Evolutionary conservation across 2,329 filamentous ascomycete species (phyloP).

Genomic region (Diaporthe destruens): DNA sequence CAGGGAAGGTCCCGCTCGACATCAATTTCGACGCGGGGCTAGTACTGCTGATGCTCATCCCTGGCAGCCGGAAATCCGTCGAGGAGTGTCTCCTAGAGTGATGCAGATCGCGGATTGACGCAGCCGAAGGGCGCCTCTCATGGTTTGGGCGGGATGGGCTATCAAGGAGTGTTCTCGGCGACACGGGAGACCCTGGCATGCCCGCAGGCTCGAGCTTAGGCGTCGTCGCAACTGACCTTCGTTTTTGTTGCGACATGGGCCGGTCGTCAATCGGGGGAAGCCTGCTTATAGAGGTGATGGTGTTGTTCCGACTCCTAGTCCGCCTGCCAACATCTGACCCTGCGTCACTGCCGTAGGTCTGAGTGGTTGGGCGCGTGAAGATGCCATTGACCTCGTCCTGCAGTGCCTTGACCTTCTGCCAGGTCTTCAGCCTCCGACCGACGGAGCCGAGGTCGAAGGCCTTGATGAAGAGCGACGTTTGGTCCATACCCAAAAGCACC

Average conservation of each 20-base stretch:
- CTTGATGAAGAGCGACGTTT: constrained; percentile 94
- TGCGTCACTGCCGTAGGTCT: constrained; percentile 69
- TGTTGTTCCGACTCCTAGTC: constrained; percentile 68
- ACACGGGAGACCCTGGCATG: constrained; percentile 54
- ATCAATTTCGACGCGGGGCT: constrained; percentile 58
- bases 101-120: constrained; percentile 84
- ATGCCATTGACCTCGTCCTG: constrained; percentile 84
- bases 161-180: constrained; percentile 55
- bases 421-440: constrained; percentile 89
- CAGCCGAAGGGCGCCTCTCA: constrained; percentile 78
- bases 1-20: constrained; percentile 58
- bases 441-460: constrained; percentile 95
- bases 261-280: constrained; percentile 58
- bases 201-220: constrained; percentile 60
- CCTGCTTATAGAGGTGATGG: constrained; percentile 63
- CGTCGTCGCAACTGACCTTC: constrained; percentile 64
- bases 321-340: constrained; percentile 67
- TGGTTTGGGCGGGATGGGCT: constrained; percentile 63
- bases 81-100: constrained; percentile 87
- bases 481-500: constrained; percentile 93
- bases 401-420: constrained; percentile 94
- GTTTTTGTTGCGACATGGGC: constrained; percentile 61
- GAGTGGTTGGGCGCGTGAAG: constrained; percentile 63
- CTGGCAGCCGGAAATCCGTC: constrained; percentile 74
- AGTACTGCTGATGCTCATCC: constrained; percentile 49